Evolutionary conservation across 2,329 filamentous ascomycete species (phyloP), one percentile per base, ranked within the genome.

Genomic region (Ustulina deusta): DNA sequence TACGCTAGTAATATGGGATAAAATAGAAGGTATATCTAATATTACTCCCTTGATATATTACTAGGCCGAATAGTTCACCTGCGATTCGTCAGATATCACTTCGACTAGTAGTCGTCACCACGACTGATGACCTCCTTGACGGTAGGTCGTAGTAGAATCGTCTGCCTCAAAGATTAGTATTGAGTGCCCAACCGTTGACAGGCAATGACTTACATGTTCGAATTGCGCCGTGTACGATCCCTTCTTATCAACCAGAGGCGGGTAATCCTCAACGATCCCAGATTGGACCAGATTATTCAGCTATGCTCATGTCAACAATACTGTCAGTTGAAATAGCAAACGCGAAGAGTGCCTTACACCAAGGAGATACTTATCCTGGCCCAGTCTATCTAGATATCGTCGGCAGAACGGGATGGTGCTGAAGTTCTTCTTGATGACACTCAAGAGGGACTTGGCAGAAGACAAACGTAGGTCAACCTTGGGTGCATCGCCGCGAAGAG

Each of bases 341-440:
- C 6, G n/a, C 6, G 42, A 13, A 34, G 6, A 17, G 36, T 25
- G 22, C 81, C 90, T 80, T 83, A 95, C 92, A 52, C 94, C 94
- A 7, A 97, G 85, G 42, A 97, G 87, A 78, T 98, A 97, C 81
- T 97, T 97, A 69, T 97, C 93, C 79, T 97, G 93, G 29, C 95
- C 94, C n/a, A 97, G 81, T 62, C 94, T 91, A 81, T 97, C 94
- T 68, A 98, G 85, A 79, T 97, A 97, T 73, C 94, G 89, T 71
- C 94, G 87, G 80, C 93, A 97, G 81, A 94, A 98, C 1, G 94
- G 94, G 73, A 98, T 82, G 1, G 94, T 97, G 72, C 93, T 93
- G 79, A 97, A 98, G 82, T 97, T 97, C 86, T 97, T 97, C 82
- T 93, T 96, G 80, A 98, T 97, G 36, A 93, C 91, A 75, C 87